These are phyloP conservation scores for Arthroderma sp. DNA, from an alignment of 2,329 filamentous ascomycete species.

Conservation along the genomic window DNA sequence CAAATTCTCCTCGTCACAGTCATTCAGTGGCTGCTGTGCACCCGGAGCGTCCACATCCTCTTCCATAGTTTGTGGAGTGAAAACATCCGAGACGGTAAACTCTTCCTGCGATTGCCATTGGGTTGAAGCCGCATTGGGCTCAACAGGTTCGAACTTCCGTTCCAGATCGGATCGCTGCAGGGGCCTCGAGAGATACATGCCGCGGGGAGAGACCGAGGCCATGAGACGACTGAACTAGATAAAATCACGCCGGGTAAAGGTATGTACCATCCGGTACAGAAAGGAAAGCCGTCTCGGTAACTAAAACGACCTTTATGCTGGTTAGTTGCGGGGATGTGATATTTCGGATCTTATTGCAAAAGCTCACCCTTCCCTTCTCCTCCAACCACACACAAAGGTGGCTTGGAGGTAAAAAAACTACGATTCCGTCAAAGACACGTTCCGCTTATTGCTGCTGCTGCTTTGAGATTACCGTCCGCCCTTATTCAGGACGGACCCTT, in stretches of 20 bases:
- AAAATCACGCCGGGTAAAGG: no score
- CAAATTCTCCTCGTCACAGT: neutral
- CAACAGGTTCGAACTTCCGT: constrained; percentile 4
- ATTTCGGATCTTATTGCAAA: no score
- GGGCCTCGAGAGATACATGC: constrained; percentile 5
- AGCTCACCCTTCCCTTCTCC: no score
- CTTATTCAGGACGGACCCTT: constrained; percentile 39
- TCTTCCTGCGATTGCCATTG: constrained; percentile 10
- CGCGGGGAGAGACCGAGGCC: neutral
- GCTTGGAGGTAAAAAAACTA: no score
- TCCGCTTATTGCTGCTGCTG: no score
- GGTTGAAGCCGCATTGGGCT: constrained; percentile 2
- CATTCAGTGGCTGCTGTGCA: neutral
- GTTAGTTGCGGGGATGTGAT: no score
- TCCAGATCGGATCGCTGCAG: constrained; percentile 4
- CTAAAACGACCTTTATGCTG: no score
- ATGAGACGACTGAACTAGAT: no score
- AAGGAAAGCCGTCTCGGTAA: no score
- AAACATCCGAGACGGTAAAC: constrained; percentile 12
- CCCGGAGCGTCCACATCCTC: neutral
- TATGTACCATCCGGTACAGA: no score
- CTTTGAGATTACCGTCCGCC: constrained; percentile 36
- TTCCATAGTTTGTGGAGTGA: constrained; percentile 9
- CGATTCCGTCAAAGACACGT: no score
- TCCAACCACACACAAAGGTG: no score